These are phyloP conservation scores for Bombardia bombarda DNA, from an alignment of 495 filamentous ascomycete genomes.

Conservation along the genomic window DNA sequence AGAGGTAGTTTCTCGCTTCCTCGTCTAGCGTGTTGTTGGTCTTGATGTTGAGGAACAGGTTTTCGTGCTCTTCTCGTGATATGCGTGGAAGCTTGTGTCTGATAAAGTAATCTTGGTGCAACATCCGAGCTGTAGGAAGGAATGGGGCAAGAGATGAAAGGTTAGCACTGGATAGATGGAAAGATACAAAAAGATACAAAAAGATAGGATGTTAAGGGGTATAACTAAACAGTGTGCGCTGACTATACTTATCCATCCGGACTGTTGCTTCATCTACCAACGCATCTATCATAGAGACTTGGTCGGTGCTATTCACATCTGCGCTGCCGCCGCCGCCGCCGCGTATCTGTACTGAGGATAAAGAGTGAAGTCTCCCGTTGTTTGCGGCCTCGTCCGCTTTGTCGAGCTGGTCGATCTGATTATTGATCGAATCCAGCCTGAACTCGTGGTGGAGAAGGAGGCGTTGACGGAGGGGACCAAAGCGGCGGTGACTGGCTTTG, in stretches of 20 bases:
- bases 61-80: background rate
- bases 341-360: slow-evolving; percentile 1
- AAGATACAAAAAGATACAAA: background rate
- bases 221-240: too few relatives aligned
- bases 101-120: background rate
- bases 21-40: background rate
- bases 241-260: background rate
- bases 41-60: background rate
- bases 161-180: background rate
- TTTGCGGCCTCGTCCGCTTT: background rate
- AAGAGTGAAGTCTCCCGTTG: background rate
- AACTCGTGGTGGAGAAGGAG: slow-evolving; percentile 1
- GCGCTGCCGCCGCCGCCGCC: background rate
- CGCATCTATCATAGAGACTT: too few relatives aligned
- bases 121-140: background rate
- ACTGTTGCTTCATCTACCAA: background rate
- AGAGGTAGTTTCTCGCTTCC: background rate
- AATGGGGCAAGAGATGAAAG: background rate
- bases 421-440: background rate
- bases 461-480: background rate
- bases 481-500: slow-evolving; percentile 3
- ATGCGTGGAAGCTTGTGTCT: background rate
- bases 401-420: slow-evolving; percentile 1
- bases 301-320: too few relatives aligned
- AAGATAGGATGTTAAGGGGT: background rate